Conservation (phyloP, 306 rosid genomes). For the Citrullus amarus region DNA sequence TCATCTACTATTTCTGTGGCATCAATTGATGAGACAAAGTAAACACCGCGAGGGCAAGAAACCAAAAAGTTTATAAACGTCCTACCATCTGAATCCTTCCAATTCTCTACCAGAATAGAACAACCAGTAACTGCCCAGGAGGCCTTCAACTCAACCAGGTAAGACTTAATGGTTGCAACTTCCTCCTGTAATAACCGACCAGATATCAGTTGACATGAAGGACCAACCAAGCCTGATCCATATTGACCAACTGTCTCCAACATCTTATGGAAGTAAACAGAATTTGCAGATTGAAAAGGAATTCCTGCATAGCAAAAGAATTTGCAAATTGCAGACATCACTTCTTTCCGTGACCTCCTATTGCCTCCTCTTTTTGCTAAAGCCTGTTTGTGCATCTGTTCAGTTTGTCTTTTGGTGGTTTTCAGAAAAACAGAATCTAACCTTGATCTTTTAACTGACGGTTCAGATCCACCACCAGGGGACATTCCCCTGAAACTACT, state of each 20-base stretch:
- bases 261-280: conserved; percentile 79
- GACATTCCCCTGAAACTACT: conserved; percentile 47
- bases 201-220: conserved; percentile 57
- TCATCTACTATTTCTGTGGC: conserved; percentile 61
- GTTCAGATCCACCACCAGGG: conserved; percentile 50
- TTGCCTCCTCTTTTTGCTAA: conserved; percentile 43
- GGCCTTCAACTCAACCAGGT: conserved; percentile 60
- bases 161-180: conserved; percentile 47
- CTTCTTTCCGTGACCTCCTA: conserved; percentile 60
- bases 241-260: conserved; percentile 70
- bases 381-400: conserved; percentile 49
- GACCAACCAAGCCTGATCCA: conserved; percentile 68
- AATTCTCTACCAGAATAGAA: conserved; percentile 74
- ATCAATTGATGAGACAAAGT: conserved; percentile 74
- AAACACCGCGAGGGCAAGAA: conserved; percentile 72
- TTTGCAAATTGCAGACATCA: conserved; percentile 78
- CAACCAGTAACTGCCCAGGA: conserved; percentile 89
- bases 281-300: conserved; percentile 77
- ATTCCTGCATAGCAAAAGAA: conserved; percentile 88
- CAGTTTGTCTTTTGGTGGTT: conserved; percentile 43
- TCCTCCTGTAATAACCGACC: conserved; percentile 71
- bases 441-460: conserved; percentile 65
- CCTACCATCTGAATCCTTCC: conserved; percentile 70
- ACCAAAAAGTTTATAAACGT: conserved; percentile 61
- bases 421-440: conserved; percentile 76